Evolutionary conservation across 2,329 filamentous ascomycete genomes (phyloP).

Genomic region (Penicillium capsulatum): DNA sequence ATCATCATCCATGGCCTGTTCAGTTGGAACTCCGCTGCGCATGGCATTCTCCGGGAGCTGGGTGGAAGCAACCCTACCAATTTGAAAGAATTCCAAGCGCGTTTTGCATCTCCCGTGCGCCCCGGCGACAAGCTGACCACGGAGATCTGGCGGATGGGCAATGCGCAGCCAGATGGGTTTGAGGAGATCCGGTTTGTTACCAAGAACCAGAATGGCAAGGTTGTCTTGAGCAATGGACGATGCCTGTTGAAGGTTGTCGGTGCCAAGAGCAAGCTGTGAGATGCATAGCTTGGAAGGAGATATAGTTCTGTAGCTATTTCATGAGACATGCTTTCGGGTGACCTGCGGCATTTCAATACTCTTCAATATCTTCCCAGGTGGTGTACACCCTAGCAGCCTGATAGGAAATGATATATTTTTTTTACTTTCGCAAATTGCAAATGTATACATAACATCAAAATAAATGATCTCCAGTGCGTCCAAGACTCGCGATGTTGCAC

Average conservation of each 20-base stretch:
- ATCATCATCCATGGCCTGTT: conserved; percentile 85
- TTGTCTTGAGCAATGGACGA: conserved; percentile 80
- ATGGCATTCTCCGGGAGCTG: conserved; percentile 67
- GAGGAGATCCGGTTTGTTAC: conserved; percentile 82
- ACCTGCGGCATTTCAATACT: no score
- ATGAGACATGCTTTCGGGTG: no score
- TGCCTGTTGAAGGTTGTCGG: conserved; percentile 67
- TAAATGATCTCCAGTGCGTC: no score
- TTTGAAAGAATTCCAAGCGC: conserved; percentile 81
- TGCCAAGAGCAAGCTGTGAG: conserved; percentile 61
- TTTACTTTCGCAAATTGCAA: no score
- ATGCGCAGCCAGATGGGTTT: conserved; percentile 53
- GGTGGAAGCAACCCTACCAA: conserved; percentile 75
- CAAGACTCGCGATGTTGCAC: no score
- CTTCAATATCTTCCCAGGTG: no score
- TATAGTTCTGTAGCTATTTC: no score
- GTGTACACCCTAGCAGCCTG: no score
- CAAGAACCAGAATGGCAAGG: conserved; percentile 73
- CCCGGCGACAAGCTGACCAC: conserved; percentile 78
- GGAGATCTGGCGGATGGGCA: conserved; percentile 75
- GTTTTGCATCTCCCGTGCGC: conserved; percentile 79
- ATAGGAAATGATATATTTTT: no score
- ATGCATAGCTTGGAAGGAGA: no score
- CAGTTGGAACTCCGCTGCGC: conserved; percentile 76
- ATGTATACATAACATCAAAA: no score